These are phyloP conservation scores for Alternaria sp. DNA, from an alignment of 2,329 filamentous ascomycete species.

Conservation along the genomic window DNA sequence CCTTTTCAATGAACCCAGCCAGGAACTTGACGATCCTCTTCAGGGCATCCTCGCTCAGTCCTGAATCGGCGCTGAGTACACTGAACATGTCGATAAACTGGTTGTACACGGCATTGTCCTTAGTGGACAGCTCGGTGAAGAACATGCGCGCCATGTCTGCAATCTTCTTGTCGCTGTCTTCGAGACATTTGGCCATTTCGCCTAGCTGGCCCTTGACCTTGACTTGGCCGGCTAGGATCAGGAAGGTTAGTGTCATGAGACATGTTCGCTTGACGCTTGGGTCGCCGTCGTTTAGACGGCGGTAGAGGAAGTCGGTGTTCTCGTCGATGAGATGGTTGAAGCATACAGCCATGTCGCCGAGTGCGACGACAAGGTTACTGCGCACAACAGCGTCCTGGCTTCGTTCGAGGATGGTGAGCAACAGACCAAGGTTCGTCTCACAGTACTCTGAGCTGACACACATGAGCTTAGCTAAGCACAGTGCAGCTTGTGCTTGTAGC, in stretches of 20 bases:
- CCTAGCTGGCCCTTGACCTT: constrained; percentile 99
- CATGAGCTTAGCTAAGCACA: constrained; percentile 98
- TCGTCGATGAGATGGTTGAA: constrained; percentile 99
- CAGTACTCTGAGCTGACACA: constrained; percentile 97
- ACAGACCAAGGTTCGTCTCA: constrained; percentile 85
- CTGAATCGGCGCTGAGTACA: constrained; percentile 80
- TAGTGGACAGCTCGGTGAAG: constrained; percentile 95
- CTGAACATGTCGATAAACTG: constrained; percentile 99
- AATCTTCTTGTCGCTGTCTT: constrained; percentile 93
- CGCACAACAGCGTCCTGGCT: constrained; percentile 91
- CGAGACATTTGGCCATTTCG: constrained; percentile 98
- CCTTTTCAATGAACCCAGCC: constrained; percentile 96
- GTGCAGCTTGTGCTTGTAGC: constrained; percentile 88
- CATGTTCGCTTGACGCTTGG: constrained; percentile 94
- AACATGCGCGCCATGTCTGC: constrained; percentile 96
- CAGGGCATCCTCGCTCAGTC: constrained; percentile 83
- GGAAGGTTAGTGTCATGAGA: constrained; percentile 96
- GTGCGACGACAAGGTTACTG: constrained; percentile 93
- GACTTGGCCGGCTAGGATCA: constrained; percentile 96
- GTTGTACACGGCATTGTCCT: constrained; percentile 99
- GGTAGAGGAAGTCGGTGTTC: constrained; percentile 97
- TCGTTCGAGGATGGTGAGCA: constrained; percentile 97
- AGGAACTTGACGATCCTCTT: constrained; percentile 89
- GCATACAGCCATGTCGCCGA: constrained; percentile 98
- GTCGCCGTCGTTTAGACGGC: constrained; percentile 86